Evolutionary conservation across 177 flowering plant species (phyloP).

Genomic region (Vitis hybrid): DNA sequence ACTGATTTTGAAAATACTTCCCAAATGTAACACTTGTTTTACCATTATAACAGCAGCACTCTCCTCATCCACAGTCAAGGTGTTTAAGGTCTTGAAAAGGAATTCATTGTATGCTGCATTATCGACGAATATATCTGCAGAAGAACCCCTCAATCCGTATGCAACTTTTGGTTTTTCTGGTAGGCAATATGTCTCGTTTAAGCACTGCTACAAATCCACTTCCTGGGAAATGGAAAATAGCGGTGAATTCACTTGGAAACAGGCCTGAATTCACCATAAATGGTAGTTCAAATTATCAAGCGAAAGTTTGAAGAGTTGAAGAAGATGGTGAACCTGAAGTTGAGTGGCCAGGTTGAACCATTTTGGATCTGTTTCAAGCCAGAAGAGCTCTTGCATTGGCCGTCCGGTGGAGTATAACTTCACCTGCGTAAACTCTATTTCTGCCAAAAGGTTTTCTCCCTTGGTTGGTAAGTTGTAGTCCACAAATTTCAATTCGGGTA

Average conservation of each 20-base stretch:
- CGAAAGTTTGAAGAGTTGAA: background rate
- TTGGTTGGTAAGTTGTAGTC: constrained; percentile 36
- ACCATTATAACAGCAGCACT: constrained; percentile 53
- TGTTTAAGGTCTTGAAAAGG: constrained; percentile 38
- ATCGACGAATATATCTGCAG: constrained; percentile 48
- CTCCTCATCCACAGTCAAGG: constrained; percentile 58
- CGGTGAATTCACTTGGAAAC: background rate
- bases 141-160: constrained; percentile 43
- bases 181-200: constrained; percentile 46
- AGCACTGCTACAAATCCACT: constrained; percentile 38
- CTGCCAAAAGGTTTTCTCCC: constrained; percentile 47
- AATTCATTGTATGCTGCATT: constrained; percentile 56
- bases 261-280: background rate
- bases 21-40: no score
- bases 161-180: constrained; percentile 44
- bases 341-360: constrained; percentile 39
- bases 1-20: background rate
- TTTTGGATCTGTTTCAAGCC: constrained; percentile 35
- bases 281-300: background rate
- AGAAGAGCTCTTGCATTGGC: constrained; percentile 48
- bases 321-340: constrained; percentile 31
- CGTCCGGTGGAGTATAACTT: constrained; percentile 38
- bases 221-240: constrained; percentile 22
- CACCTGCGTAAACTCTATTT: constrained; percentile 36
- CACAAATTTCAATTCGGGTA: constrained; percentile 35